phyloP scores from a whole-genome alignment of 140 eudicot species.

The Bidens hawaiensis region DNA sequence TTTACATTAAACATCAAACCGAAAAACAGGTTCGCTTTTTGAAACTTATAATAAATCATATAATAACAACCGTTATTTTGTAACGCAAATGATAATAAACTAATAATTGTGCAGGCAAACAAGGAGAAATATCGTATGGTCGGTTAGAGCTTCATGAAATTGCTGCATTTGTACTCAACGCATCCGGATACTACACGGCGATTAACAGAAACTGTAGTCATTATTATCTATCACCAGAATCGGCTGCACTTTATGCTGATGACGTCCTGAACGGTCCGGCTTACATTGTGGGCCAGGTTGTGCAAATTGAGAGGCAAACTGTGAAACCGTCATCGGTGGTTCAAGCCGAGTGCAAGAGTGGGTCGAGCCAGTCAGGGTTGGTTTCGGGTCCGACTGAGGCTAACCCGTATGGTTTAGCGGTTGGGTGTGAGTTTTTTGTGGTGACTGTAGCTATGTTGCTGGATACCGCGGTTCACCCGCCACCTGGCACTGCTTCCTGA shows the following conservation, averaged over 20 bases:
- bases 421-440: constrained; percentile 80
- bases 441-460: constrained; percentile 92
- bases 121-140: constrained; percentile 69
- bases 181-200: constrained; percentile 62
- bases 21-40: constrained; percentile 71
- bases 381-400: constrained; percentile 37
- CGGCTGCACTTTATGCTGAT: constrained; percentile 67
- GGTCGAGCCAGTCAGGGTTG: constrained; percentile 28
- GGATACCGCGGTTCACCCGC: constrained; percentile 37
- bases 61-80: background rate
- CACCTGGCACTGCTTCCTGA: constrained; percentile 53
- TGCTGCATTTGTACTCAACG: constrained; percentile 71
- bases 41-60: background rate
- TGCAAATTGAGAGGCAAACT: constrained; percentile 64
- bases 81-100: background rate
- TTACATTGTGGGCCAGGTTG: constrained; percentile 75
- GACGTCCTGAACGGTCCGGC: constrained; percentile 44
- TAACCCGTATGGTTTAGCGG: constrained; percentile 68
- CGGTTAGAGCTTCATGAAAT: constrained; percentile 69
- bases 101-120: constrained; percentile 74
- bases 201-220: constrained; percentile 61
- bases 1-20: constrained; percentile 68
- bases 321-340: constrained; percentile 32
- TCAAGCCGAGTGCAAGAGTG: constrained; percentile 15
- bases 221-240: constrained; percentile 72